Conservation (phyloP, 1,139 yeast genomes). For the Nadsonia commutata region DNA sequence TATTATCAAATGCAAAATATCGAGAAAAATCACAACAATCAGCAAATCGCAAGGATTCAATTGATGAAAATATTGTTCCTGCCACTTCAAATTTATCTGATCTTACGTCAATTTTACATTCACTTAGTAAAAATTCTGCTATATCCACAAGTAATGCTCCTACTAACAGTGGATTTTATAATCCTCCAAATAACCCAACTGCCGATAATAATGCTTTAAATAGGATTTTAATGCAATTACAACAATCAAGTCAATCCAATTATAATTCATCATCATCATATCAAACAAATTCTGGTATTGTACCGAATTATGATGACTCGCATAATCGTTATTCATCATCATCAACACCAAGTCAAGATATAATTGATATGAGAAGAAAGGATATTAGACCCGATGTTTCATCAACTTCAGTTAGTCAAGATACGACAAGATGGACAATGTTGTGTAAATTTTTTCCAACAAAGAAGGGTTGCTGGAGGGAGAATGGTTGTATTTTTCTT, state of each 20-base stretch:
- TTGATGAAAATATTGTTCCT: not conserved
- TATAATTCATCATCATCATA: not conserved
- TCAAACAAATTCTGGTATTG: not conserved
- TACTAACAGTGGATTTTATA: not conserved
- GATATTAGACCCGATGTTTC: not conserved
- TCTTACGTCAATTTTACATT: not conserved
- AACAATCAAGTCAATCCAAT: not conserved
- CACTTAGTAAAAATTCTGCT: not conserved
- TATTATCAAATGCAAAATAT: not conserved
- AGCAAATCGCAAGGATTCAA: not conserved
- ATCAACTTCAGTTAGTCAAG: not conserved
- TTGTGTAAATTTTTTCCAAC: not conserved
- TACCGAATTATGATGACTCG: not conserved
- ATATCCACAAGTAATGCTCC: not conserved
- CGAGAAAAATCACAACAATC: not conserved
- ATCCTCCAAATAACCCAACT: not conserved
- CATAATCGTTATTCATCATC: not conserved
- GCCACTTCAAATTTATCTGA: not conserved
- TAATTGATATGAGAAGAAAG: not conserved
- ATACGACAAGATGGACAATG: not conserved
- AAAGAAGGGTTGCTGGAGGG: not conserved
- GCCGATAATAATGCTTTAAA: not conserved
- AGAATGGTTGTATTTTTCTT: not conserved
- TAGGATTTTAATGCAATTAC: not conserved
- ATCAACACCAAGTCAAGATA: not conserved